Base-by-base conservation (phyloP, 2,329 filamentous ascomycete species). In the Periglandula ipomoeae region DNA sequence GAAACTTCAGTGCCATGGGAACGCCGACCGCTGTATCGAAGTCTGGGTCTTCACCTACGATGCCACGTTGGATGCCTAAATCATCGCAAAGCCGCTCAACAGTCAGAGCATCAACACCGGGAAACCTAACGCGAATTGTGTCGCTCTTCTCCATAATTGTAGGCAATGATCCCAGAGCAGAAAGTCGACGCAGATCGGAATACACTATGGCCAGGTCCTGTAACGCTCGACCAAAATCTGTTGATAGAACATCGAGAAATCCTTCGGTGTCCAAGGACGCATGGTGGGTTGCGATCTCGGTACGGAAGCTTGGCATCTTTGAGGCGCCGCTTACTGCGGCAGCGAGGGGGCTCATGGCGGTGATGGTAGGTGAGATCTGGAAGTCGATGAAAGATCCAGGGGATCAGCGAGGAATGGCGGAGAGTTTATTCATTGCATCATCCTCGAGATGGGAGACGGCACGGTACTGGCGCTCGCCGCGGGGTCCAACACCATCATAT, bases 331-430 rank as follows among this genome's bases (percentile, higher is more conserved):
- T 70, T 49, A 85, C 68, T 10, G 70, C 73, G 9, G 75, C 74
- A 49, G 75, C 75, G 38, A 94, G 71, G 9, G 86, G 82, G 57
- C 84, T 85, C 50, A 98, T 77, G 26, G 91, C 89, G 27, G 91
- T 97, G 61, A 97, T 81, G 51, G 87, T 94, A 3, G 93, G 93
- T 66, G 82, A 89, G 58, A 97, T 72, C 58, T 82, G 76, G 71
- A 97, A 98, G 67, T 95, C 89, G 62, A 98, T 76, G 65, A 81
- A 91, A 1, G 90, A 87, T 23, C 93, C 93, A 3, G 88, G 81
- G 3, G 70, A 53, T 66, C 59, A 66, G 63, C 70, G 75, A 46
- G 77, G 71, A 7, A 80, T 69, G 39, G 72, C 74, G 30, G 77
- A 75, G 69, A 93, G 76, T 64, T 81, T 86, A 52, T 78, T 75